Evolutionary conservation across 306 rosid species (phyloP), one percentile per base, ranked within the genome.

Genomic region (Argentina anserina): DNA sequence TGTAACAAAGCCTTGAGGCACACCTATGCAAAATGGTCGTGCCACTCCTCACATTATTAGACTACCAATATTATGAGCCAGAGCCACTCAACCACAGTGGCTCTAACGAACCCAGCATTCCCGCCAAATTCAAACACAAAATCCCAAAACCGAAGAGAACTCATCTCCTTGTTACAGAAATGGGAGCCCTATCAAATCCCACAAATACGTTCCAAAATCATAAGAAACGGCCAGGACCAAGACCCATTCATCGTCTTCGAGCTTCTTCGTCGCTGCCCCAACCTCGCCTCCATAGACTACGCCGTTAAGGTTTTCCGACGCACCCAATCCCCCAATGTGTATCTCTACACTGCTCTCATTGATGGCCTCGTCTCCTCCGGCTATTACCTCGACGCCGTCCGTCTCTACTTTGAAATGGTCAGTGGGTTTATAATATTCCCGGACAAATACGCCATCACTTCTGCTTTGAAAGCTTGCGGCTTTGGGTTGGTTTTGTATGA

Each of bases 271-370:
- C 45, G 67, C n/a, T 77, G 80, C 82, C 76, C 74, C 69, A 73
- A 76, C 25, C 59, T 60, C 76, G 72, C 69, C 71, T 66, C 69
- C 81, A 55, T 82, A 33, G 53, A 69, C 70, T 49, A 80, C 73
- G 87, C 87, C 59, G 55, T 68, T 63, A 77, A 71, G 45, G 75
- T 82, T 53, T 85, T 85, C 64, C 41, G 9, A 11, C 34, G 45
- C 74, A 62, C 70, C 50, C 73, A 43, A 23, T 67, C 69, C 81
- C 85, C 83, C 9, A 85, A 82, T 2, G 89, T 82, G 45, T 85
- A 74, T 49, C 85, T 82, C 69, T 82, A 80, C 81, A 80, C 86
- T 40, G 81, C 86, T 72, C 79, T 85, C 72, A 74, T 80, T 62
- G 79, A 82, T 49, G 81, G 84, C 66, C 67, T 80, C 26, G 77